phyloP scores from a whole-genome alignment of 306 rosid genomes.

The Amphicarpaea edgeworthii region DNA sequence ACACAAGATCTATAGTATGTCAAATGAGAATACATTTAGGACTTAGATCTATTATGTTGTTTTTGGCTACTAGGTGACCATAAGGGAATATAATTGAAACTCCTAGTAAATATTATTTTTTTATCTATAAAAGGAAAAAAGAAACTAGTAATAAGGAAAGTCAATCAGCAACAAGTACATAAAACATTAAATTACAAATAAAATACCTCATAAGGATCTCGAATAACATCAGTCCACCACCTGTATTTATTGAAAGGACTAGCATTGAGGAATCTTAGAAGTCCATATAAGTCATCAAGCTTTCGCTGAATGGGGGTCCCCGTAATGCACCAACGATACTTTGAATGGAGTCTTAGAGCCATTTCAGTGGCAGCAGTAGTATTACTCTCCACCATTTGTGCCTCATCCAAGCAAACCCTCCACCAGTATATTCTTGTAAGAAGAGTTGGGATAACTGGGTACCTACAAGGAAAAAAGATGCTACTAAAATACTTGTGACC shows the following conservation, averaged over 20 bases:
- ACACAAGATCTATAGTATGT: constrained; percentile 27
- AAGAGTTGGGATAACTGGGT: constrained; percentile 89
- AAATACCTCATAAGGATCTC: constrained; percentile 90
- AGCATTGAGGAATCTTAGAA: constrained; percentile 78
- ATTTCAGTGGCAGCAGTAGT: constrained; percentile 85
- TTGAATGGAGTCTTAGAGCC: constrained; percentile 84
- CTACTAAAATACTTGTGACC: constrained; percentile 30
- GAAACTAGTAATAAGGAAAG: not conserved
- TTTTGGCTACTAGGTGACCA: not conserved
- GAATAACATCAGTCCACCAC: constrained; percentile 97
- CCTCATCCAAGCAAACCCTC: constrained; percentile 98
- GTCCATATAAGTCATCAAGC: constrained; percentile 91
- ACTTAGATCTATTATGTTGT: constrained; percentile 1
- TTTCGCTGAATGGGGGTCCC: constrained; percentile 98
- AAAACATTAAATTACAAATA: constrained; percentile 32
- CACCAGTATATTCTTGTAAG: constrained; percentile 97
- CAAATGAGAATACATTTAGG: constrained; percentile 29
- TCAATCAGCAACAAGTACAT: constrained; percentile 32
- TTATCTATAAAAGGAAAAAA: constrained; percentile 1
- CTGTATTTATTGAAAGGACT: constrained; percentile 78
- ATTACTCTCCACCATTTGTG: constrained; percentile 98
- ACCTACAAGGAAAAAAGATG: constrained; percentile 58
- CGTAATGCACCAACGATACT: constrained; percentile 92
- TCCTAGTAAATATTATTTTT: constrained; percentile 28
- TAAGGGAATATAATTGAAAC: constrained; percentile 23